Evolutionary conservation across 768 basidiomycete genomes (phyloP).

Genomic region (Leccinum subtestaceum): DNA sequence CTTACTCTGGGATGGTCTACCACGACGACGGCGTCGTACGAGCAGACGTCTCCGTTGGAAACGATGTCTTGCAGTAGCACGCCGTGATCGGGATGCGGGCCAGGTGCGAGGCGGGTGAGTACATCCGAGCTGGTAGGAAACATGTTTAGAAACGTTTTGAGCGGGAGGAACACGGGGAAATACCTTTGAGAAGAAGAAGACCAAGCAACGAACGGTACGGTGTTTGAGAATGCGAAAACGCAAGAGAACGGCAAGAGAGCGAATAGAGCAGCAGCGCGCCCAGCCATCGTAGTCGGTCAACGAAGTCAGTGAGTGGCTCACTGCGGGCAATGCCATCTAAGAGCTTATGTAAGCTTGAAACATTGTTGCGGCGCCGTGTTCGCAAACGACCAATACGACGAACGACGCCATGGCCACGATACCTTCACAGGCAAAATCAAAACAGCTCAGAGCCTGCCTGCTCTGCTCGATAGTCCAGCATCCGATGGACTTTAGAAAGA

Average conservation of each 20-base stretch:
- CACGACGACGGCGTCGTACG: slow-evolving; percentile 62
- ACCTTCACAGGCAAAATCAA: slow-evolving; percentile 61
- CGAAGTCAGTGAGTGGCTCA: neutral
- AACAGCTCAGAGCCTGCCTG: slow-evolving; percentile 84
- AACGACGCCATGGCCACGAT: slow-evolving; percentile 40
- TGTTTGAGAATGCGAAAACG: slow-evolving; percentile 57
- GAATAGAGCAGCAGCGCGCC: slow-evolving; percentile 41
- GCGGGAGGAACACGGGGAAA: neutral
- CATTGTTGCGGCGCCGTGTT: neutral
- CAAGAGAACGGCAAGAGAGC: slow-evolving; percentile 40
- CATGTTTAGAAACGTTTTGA: neutral
- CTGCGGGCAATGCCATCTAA: neutral
- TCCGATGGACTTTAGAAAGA: slow-evolving; percentile 75
- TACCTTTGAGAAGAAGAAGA: slow-evolving; percentile 60
- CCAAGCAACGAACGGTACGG: slow-evolving; percentile 68
- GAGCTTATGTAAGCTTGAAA: slow-evolving; percentile 18
- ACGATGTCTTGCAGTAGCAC: slow-evolving; percentile 46
- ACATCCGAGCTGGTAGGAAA: slow-evolving; percentile 50
- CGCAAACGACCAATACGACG: neutral
- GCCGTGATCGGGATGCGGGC: slow-evolving; percentile 27
- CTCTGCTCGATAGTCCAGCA: slow-evolving; percentile 90
- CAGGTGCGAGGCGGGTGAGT: slow-evolving; percentile 42
- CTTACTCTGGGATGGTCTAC: slow-evolving; percentile 73
- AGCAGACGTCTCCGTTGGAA: slow-evolving; percentile 49
- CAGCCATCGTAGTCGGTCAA: slow-evolving; percentile 38